phyloP scores from a whole-genome alignment of 176 grass and related monocot species.

The Ensete ventricosum region DNA sequence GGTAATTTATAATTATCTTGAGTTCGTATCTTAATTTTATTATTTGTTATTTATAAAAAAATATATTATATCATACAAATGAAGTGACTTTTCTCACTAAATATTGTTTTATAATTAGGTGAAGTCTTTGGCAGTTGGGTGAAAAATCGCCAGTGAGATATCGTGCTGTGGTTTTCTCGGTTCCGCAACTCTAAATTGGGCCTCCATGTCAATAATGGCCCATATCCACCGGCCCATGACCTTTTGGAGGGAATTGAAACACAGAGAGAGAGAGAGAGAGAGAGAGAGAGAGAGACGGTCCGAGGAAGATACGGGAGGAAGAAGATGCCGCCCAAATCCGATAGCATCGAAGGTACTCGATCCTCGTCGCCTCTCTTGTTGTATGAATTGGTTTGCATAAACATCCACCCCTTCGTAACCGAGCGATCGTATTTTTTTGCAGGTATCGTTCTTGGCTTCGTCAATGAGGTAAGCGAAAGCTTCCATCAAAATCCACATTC shows the following conservation, averaged over 20 bases:
- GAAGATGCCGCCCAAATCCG: conserved; percentile 73
- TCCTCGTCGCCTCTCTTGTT: not conserved
- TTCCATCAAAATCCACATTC: not conserved
- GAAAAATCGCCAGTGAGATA: too few relatives aligned
- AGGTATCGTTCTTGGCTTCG: conserved; percentile 77
- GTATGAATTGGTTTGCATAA: too few relatives aligned
- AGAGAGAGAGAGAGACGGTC: not conserved
- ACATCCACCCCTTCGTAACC: not conserved
- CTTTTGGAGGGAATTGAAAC: not conserved
- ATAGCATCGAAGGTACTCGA: conserved; percentile 69
- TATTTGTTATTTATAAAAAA: too few relatives aligned
- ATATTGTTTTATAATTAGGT: too few relatives aligned
- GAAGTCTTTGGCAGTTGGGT: too few relatives aligned
- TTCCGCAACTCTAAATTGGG: too few relatives aligned
- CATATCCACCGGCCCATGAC: not conserved
- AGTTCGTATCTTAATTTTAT: too few relatives aligned
- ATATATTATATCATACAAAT: too few relatives aligned
- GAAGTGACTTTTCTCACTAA: too few relatives aligned
- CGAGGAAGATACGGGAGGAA: not conserved
- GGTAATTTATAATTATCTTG: too few relatives aligned
- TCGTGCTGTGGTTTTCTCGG: too few relatives aligned
- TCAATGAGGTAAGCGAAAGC: conserved; percentile 56
- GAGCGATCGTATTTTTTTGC: not conserved
- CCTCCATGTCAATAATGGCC: too few relatives aligned
- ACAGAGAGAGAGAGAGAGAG: not conserved